phyloP scores from a whole-genome alignment of 1,284 basidiomycete genomes.

The Cerioporus squamosus region DNA sequence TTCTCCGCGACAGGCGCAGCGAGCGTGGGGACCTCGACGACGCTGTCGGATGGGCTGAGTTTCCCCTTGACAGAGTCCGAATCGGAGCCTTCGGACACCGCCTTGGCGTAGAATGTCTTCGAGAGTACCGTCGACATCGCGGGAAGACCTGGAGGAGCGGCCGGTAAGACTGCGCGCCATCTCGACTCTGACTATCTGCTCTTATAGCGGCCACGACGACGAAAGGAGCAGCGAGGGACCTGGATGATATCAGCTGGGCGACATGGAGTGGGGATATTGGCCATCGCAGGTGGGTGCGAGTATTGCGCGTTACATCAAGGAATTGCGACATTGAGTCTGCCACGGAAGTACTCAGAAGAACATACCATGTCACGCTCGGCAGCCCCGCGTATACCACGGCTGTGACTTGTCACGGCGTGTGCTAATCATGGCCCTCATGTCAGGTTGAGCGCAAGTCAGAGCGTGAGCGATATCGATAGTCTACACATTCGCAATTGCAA shows the following conservation, averaged over 20 bases:
- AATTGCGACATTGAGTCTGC: slow-evolving; percentile 33
- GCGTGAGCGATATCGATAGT: slow-evolving; percentile 25
- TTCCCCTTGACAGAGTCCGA: slow-evolving; percentile 22
- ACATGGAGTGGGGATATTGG: slow-evolving; percentile 19
- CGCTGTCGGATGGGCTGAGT: slow-evolving; percentile 25
- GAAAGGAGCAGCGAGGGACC: slow-evolving; percentile 3
- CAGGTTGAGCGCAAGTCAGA: slow-evolving; percentile 9
- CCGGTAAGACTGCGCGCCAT: slow-evolving; percentile 12
- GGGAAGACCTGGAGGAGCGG: slow-evolving; percentile 7
- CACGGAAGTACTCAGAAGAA: slow-evolving; percentile 16
- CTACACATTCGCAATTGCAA: slow-evolving; percentile 29
- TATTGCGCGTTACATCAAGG: slow-evolving; percentile 29
- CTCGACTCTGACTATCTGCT: slow-evolving; percentile 9
- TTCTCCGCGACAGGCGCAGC: slow-evolving; percentile 27
- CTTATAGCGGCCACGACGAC: slow-evolving; percentile 19
- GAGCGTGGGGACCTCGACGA: slow-evolving; percentile 30
- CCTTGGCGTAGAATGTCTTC: slow-evolving; percentile 13
- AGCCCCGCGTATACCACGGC: neutral
- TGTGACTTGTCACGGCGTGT: slow-evolving; percentile 17
- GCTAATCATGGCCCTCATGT: neutral
- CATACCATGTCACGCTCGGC: slow-evolving; percentile 10
- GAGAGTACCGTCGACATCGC: slow-evolving; percentile 31
- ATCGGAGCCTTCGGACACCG: slow-evolving; percentile 11
- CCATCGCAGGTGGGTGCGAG: slow-evolving; percentile 27
- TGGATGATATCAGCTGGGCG: slow-evolving; percentile 22